A percentile compares a stretch with the other conserved stretches of the same genome.
phyloP scores from a whole-genome alignment of 768 basidiomycete genomes.

The Tulasnella sp. region DNA sequence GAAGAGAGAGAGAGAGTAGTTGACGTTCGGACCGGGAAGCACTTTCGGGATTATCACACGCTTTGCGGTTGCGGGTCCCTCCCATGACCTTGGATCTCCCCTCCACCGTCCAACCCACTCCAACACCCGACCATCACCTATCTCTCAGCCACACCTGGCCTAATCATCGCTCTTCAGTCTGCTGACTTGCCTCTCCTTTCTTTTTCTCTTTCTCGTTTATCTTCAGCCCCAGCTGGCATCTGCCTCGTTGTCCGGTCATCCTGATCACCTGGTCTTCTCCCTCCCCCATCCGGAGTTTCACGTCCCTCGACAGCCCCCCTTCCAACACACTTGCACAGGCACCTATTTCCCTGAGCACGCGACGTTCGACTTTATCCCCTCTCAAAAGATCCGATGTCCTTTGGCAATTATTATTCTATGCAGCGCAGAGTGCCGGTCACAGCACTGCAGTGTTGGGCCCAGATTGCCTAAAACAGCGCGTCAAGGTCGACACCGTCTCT shows the following conservation, averaged over 20 bases:
- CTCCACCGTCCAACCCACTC: neutral
- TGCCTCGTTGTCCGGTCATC: slow-evolving; percentile 3
- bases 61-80: neutral
- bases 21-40: slow-evolving; percentile 1
- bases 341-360: neutral
- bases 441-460: neutral
- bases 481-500: slow-evolving; percentile 1
- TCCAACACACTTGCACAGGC: neutral
- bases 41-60: slow-evolving; percentile 11
- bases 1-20: neutral
- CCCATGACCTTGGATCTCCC: slow-evolving; percentile 1
- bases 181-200: neutral
- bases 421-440: neutral
- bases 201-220: neutral
- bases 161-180: neutral
- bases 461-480: neutral
- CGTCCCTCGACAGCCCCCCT: neutral
- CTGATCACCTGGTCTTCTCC: neutral
- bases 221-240: neutral
- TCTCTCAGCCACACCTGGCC: neutral
- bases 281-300: neutral
- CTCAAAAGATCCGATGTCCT: neutral
- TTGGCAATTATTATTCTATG: neutral
- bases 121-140: neutral
- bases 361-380: neutral